Conservation (phyloP, 2,329 filamentous ascomycete species). For the Neospermospora avenae region DNA sequence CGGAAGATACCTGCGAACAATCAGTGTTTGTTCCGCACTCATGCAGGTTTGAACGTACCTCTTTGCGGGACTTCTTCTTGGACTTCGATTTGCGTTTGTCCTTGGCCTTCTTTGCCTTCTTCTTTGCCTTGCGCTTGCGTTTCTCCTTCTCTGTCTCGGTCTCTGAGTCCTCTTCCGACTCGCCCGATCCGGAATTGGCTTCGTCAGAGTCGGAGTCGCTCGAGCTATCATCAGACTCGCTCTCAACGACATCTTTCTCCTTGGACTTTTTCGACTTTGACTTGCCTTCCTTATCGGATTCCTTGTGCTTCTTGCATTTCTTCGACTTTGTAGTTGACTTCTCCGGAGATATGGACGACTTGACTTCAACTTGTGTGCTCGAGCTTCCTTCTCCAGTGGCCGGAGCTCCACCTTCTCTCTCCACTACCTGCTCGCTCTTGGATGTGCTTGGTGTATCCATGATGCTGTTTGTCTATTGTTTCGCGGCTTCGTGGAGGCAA, state of each 20-base stretch:
- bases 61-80: constrained; percentile 39
- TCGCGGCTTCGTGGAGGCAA: not conserved
- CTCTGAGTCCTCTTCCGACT: constrained; percentile 28
- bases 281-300: constrained; percentile 20
- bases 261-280: constrained; percentile 28
- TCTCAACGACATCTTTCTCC: constrained; percentile 21
- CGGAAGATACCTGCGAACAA: constrained; percentile 25
- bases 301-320: constrained; percentile 28
- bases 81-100: constrained; percentile 39
- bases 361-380: constrained; percentile 26
- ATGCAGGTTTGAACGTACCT: constrained; percentile 23
- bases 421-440: constrained; percentile 26
- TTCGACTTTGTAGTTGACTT: constrained; percentile 21
- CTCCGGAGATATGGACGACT: constrained; percentile 23
- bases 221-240: constrained; percentile 18
- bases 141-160: constrained; percentile 36
- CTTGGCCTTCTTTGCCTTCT: constrained; percentile 31
- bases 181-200: constrained; percentile 18
- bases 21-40: constrained; percentile 11
- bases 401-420: constrained; percentile 25
- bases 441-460: constrained; percentile 33
- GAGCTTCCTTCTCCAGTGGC: constrained; percentile 19
- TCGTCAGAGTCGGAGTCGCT: constrained; percentile 24
- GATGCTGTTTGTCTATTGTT: not conserved
- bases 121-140: constrained; percentile 36